Evolutionary conservation across 1,139 yeast genomes (phyloP).

Genomic region (Kodamaea anthophila): DNA sequence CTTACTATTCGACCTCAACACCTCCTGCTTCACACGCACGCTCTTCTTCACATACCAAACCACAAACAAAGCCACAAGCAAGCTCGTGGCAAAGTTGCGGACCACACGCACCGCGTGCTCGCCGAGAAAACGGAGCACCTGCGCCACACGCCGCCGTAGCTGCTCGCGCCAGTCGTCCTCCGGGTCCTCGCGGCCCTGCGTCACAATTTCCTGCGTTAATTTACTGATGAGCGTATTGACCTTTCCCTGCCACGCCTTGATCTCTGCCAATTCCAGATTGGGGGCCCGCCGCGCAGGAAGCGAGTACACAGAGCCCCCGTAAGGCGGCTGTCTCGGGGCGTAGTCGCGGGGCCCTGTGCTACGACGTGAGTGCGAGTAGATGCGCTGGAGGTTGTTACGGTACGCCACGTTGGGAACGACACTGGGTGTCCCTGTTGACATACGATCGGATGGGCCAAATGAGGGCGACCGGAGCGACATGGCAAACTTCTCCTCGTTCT

Average conservation of each 20-base stretch:
- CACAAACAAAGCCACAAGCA: conserved; percentile 34
- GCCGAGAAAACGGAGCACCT: conserved; percentile 25
- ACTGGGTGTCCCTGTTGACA: conserved; percentile 35
- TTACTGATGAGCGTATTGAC: conserved; percentile 36
- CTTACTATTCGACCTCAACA: conserved; percentile 28
- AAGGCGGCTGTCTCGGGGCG: conserved; percentile 3
- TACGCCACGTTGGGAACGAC: conserved; percentile 26
- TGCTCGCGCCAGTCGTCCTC: conserved; percentile 20
- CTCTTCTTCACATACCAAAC: conserved; percentile 42
- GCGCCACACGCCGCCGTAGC: conserved; percentile 20
- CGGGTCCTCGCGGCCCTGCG: conserved; percentile 7
- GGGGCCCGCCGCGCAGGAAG: conserved; percentile 13
- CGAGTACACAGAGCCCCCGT: conserved; percentile 14
- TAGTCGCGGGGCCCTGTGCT: conserved; percentile 20
- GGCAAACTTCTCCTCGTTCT: conserved; percentile 15
- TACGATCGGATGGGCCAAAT: conserved; percentile 32
- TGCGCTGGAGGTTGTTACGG: conserved; percentile 35
- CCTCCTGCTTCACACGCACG: conserved; percentile 34
- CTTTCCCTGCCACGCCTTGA: conserved; percentile 42
- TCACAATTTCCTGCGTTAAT: conserved; percentile 32
- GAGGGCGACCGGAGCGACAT: conserved; percentile 36
- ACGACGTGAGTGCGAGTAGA: conserved; percentile 41
- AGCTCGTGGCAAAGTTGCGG: conserved; percentile 34
- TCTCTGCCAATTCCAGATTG: conserved; percentile 25
- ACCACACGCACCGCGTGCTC: conserved; percentile 21